Evolutionary conservation across 2,329 filamentous ascomycete species (phyloP).

Genomic region (Botrytis elliptica): DNA sequence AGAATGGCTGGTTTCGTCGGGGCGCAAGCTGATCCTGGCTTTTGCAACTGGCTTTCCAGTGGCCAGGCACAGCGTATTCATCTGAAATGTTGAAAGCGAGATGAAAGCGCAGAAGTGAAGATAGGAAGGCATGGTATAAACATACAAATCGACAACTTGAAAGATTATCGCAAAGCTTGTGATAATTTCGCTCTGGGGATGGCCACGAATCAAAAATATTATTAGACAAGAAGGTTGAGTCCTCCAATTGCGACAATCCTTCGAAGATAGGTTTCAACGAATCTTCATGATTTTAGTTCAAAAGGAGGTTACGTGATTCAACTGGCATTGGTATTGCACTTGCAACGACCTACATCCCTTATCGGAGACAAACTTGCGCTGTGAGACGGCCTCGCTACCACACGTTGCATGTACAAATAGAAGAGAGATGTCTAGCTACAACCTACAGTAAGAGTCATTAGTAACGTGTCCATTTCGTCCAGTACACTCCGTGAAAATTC

Average conservation of each 20-base stretch:
- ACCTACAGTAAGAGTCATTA: not conserved
- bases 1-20: not conserved
- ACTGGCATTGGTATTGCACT: not conserved
- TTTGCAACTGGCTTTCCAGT: not conserved
- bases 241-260: not conserved
- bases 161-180: not conserved
- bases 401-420: fast-evolving
- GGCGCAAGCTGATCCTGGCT: not conserved
- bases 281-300: not conserved
- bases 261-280: not conserved
- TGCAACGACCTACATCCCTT: not conserved
- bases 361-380: not conserved
- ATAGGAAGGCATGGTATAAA: not conserved
- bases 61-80: not conserved
- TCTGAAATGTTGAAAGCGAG: not conserved
- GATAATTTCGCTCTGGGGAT: not conserved
- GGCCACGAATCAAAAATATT: not conserved
- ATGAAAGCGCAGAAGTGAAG: not conserved
- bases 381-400: not conserved
- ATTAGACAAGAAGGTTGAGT: not conserved
- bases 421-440: not conserved
- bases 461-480: not conserved
- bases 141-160: too few relatives aligned
- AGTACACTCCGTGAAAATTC: not conserved
- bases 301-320: not conserved